Percentiles rank a stretch among this genome's conserved stretches.
Conservation (phyloP, 805 yeast genomes). For the Saccharomyces kudriavzevii region DNA sequence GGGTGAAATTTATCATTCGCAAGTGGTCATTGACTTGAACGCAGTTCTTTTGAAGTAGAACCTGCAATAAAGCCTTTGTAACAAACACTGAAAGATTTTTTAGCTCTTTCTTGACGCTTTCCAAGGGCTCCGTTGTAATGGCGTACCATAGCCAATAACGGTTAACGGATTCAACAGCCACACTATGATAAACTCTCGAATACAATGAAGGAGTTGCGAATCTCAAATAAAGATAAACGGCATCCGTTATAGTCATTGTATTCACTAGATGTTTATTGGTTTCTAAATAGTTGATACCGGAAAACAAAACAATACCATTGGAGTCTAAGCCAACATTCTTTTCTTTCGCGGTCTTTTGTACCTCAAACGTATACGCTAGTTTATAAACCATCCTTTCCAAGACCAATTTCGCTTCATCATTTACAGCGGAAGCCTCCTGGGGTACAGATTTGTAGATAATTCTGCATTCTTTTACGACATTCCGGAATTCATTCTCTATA, state of each 20-base stretch:
- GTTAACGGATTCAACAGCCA: slow-evolving; percentile 23
- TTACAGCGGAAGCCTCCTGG: slow-evolving; percentile 22
- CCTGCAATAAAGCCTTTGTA: slow-evolving; percentile 35
- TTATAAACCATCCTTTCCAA: slow-evolving; percentile 33
- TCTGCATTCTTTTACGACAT: slow-evolving; percentile 33
- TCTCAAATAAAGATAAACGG: slow-evolving; percentile 37
- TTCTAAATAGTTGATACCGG: slow-evolving; percentile 19
- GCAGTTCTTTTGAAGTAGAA: slow-evolving; percentile 34
- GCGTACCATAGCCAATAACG: slow-evolving; percentile 35
- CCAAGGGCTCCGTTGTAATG: slow-evolving; percentile 17
- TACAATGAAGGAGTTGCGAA: slow-evolving; percentile 35
- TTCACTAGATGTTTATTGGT: slow-evolving; percentile 13
- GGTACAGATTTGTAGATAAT: slow-evolving; percentile 35
- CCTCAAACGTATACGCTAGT: slow-evolving; percentile 30
- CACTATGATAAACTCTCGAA: slow-evolving; percentile 15
- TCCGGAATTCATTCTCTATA: slow-evolving; percentile 34
- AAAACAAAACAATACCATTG: slow-evolving; percentile 28
- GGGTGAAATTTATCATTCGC: slow-evolving; percentile 44
- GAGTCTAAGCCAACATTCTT: slow-evolving; percentile 27
- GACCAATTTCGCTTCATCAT: slow-evolving; percentile 27
- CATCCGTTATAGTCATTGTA: slow-evolving; percentile 17
- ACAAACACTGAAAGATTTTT: slow-evolving; percentile 28
- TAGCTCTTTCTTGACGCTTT: slow-evolving; percentile 13
- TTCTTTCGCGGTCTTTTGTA: slow-evolving; percentile 25
- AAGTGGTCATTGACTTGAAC: slow-evolving; percentile 32